phyloP scores from a whole-genome alignment of 805 yeast genomes.

The Debaryomyces castellii region DNA sequence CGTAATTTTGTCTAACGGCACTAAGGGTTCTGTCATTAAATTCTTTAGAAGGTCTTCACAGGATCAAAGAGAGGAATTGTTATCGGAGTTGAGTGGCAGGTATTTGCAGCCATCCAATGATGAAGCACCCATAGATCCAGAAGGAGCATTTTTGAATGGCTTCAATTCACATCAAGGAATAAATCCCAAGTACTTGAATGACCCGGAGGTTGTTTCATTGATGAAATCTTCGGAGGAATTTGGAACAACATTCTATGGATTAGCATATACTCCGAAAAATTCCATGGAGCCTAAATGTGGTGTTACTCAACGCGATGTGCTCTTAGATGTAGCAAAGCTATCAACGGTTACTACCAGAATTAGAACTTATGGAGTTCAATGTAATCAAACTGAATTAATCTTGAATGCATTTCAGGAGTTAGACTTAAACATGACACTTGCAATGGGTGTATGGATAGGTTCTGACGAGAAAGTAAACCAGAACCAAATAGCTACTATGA shows the following conservation, averaged over 20 bases:
- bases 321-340: constrained; percentile 55
- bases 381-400: constrained; percentile 53
- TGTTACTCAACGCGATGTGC: constrained; percentile 43
- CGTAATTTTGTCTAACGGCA: constrained; percentile 30
- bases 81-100: neutral
- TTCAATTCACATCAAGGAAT: constrained; percentile 21
- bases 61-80: neutral
- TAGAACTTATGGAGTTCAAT: constrained; percentile 60
- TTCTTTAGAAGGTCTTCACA: constrained; percentile 25
- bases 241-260: constrained; percentile 47
- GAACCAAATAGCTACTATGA: constrained; percentile 47
- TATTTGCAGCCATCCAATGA: neutral
- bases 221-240: constrained; percentile 33
- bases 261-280: constrained; percentile 59
- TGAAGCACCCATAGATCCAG: neutral
- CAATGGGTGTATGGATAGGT: constrained; percentile 67
- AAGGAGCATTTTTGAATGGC: constrained; percentile 9
- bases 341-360: constrained; percentile 60
- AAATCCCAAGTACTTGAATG: constrained; percentile 28
- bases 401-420: constrained; percentile 52
- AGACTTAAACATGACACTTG: constrained; percentile 52
- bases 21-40: constrained; percentile 19
- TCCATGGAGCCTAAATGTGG: constrained; percentile 58
- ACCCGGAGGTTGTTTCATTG: constrained; percentile 32
- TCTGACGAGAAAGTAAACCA: constrained; percentile 42